phyloP scores from a whole-genome alignment of 257 asterid genomes.

The Eucommia ulmoides region DNA sequence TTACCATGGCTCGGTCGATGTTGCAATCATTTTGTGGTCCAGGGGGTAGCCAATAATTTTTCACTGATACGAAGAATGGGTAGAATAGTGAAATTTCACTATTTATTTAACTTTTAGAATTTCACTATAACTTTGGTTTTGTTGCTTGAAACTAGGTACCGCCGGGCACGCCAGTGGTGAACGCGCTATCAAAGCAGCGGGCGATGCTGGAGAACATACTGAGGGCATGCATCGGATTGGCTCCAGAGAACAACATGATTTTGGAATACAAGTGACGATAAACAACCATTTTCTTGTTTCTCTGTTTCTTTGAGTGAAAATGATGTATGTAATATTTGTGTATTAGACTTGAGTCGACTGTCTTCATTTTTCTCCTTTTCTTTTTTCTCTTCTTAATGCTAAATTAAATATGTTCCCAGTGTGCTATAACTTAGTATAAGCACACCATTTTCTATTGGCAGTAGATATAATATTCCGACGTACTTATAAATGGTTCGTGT shows the following conservation, averaged over 20 bases:
- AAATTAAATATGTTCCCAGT: background rate
- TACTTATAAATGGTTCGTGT: no score
- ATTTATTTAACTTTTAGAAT: background rate
- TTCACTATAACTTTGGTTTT: background rate
- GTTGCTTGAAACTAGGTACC: slow-evolving; percentile 52
- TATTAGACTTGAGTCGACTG: no score
- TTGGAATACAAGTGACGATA: slow-evolving; percentile 74
- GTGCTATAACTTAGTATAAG: background rate
- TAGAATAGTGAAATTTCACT: background rate
- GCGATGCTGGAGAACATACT: slow-evolving; percentile 95
- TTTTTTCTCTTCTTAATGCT: background rate
- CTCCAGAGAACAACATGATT: slow-evolving; percentile 98
- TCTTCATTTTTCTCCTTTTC: no score
- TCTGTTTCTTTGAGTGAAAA: background rate
- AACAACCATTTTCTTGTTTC: background rate
- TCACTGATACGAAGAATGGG: background rate
- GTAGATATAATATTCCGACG: no score
- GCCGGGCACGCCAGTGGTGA: slow-evolving; percentile 97
- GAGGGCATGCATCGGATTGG: slow-evolving; percentile 97
- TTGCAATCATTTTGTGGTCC: no score
- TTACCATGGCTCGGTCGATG: no score
- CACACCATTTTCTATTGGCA: background rate
- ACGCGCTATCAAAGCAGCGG: slow-evolving; percentile 89
- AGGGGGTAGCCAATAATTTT: no score
- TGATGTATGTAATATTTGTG: background rate